Evolutionary conservation across 306 rosid species (phyloP).

Genomic region (Benincasa hispida): DNA sequence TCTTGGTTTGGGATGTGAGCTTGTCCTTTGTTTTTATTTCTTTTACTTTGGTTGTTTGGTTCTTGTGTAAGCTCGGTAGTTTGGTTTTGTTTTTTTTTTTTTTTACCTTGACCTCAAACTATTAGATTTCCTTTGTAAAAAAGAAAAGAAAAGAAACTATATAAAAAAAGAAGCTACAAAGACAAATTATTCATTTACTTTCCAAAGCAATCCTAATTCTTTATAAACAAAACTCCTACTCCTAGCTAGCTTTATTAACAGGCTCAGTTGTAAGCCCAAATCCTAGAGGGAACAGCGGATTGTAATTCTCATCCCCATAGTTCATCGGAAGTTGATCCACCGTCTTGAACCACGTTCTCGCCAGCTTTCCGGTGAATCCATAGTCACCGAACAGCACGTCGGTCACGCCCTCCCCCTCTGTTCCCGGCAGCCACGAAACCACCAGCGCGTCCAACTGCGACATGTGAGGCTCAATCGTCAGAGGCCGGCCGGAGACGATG

Average conservation of each 20-base stretch:
- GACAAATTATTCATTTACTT: not conserved
- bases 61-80: no score
- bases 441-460: constrained; percentile 5
- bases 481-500: constrained; percentile 5
- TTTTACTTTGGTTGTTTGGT: no score
- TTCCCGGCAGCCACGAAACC: constrained; percentile 10
- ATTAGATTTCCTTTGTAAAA: no score
- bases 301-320: not conserved
- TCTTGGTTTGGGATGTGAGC: no score
- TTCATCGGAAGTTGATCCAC: constrained; percentile 12
- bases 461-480: not conserved
- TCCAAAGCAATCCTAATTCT: not conserved
- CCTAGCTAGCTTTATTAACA: not conserved
- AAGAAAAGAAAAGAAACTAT: no score
- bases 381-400: not conserved
- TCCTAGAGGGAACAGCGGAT: constrained; percentile 6
- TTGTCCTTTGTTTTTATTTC: no score
- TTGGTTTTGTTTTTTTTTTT: no score
- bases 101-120: no score
- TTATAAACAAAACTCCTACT: not conserved
- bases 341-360: constrained; percentile 4
- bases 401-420: not conserved
- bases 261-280: constrained; percentile 11
- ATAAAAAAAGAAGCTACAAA: no score
- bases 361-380: not conserved